Conservation (phyloP, 169 alveolate species). For the Besnoitia besnoiti region DNA sequence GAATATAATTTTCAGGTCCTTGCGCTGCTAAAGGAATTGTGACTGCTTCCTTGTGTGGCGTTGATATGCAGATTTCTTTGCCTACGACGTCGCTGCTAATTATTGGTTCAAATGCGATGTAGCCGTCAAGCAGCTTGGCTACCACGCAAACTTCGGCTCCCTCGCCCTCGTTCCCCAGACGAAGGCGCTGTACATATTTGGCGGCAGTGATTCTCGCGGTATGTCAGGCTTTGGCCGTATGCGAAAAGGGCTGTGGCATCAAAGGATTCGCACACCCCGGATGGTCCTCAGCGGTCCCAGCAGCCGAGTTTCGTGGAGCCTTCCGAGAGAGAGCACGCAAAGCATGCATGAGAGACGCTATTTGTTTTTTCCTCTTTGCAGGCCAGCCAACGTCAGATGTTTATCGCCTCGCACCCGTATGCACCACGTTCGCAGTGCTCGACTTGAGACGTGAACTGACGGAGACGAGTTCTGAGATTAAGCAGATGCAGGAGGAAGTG, state of each 20-base stretch:
- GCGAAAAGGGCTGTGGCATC: too few species aligned
- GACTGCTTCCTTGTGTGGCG: background rate
- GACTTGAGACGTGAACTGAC: constrained; percentile 42
- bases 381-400: constrained; percentile 64
- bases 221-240: constrained; percentile 8
- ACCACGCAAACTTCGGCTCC: constrained; percentile 59
- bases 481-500: constrained; percentile 6
- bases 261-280: too few species aligned
- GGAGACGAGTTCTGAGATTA: constrained; percentile 14
- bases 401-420: constrained; percentile 64
- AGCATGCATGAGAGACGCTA: too few species aligned
- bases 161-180: constrained; percentile 41
- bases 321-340: too few species aligned
- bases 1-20: too few species aligned
- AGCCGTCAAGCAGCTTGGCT: constrained; percentile 56
- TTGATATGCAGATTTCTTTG: constrained; percentile 54
- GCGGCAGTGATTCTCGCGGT: constrained; percentile 51
- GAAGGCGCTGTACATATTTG: constrained; percentile 56
- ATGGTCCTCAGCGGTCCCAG: too few species aligned
- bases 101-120: constrained; percentile 64
- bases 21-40: background rate
- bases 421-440: constrained; percentile 58
- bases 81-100: constrained; percentile 52
- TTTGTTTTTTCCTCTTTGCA: background rate
- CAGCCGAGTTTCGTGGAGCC: too few species aligned